phyloP scores from a whole-genome alignment of 2,329 filamentous ascomycete genomes.

The Calonectria montana region DNA sequence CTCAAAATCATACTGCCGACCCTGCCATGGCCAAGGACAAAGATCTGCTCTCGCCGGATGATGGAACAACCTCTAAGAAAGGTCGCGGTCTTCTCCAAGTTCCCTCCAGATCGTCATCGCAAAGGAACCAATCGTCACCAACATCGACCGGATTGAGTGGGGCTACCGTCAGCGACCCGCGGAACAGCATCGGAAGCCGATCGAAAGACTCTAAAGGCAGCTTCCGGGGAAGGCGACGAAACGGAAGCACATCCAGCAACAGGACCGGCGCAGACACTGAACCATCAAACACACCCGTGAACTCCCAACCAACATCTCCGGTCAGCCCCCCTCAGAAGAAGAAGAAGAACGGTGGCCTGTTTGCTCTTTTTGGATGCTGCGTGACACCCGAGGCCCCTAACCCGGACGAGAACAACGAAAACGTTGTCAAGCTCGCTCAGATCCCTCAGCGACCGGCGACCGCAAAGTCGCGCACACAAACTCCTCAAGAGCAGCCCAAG shows the following conservation, averaged over 20 bases:
- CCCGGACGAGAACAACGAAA: conserved; percentile 64
- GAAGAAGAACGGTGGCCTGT: conserved; percentile 65
- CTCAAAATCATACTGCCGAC: conserved; percentile 47
- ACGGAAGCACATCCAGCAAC: conserved; percentile 76
- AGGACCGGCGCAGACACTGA: conserved; percentile 66
- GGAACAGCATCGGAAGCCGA: conserved; percentile 71
- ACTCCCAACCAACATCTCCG: conserved; percentile 65
- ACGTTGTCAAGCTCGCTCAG: conserved; percentile 69
- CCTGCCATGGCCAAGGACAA: conserved; percentile 58
- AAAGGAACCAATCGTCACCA: conserved; percentile 68
- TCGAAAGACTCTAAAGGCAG: conserved; percentile 76
- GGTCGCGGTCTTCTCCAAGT: conserved; percentile 66
- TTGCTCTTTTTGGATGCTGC: conserved; percentile 75
- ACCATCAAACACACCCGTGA: conserved; percentile 60
- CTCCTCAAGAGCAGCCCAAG: conserved; percentile 62
- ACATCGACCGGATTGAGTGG: conserved; percentile 71
- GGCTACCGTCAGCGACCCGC: conserved; percentile 67
- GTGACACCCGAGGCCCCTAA: conserved; percentile 70
- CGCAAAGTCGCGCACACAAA: conserved; percentile 64
- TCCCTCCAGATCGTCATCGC: conserved; percentile 72
- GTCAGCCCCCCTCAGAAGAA: conserved; percentile 62
- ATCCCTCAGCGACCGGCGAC: conserved; percentile 66
- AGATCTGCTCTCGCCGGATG: conserved; percentile 54
- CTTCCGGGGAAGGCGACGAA: conserved; percentile 71
- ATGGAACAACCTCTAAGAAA: conserved; percentile 58